Evolutionary conservation across 129 eudicot species (phyloP).

Genomic region (Ambrosia artemisiifolia): DNA sequence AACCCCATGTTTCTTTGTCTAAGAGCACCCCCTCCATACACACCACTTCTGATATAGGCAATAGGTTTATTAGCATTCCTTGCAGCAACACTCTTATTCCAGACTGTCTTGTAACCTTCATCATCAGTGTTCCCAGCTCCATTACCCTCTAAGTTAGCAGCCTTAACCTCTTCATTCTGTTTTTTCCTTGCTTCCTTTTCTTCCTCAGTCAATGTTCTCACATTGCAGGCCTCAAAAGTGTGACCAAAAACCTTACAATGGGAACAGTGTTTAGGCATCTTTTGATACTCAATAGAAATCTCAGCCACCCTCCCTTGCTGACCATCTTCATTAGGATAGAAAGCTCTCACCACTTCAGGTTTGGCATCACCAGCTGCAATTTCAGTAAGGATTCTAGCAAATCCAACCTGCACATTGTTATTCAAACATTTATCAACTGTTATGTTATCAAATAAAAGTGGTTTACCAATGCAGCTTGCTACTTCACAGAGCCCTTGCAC

Average conservation of each 20-base stretch:
- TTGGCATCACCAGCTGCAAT: neutral
- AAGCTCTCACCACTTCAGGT: neutral
- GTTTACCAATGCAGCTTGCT: neutral
- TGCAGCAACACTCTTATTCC: no score
- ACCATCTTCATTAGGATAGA: neutral
- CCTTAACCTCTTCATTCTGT: neutral
- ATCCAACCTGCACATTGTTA: accelerated
- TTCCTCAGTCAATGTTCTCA: neutral
- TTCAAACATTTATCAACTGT: neutral
- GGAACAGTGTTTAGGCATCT: neutral
- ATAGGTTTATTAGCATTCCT: no score
- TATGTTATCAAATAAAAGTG: neutral
- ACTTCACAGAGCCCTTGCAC: neutral
- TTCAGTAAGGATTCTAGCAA: neutral
- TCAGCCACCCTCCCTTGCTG: no score
- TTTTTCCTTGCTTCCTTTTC: accelerated
- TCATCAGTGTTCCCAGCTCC: neutral
- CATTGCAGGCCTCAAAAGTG: neutral
- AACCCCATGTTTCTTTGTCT: no score
- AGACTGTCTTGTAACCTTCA: no score
- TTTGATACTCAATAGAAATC: neutral
- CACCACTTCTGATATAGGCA: no score
- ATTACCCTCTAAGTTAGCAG: accelerated
- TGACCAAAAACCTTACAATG: neutral
- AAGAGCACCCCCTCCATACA: neutral